These are phyloP conservation scores for Trametes villosa DNA, from an alignment of 768 basidiomycete genomes.

Conservation along the genomic window DNA sequence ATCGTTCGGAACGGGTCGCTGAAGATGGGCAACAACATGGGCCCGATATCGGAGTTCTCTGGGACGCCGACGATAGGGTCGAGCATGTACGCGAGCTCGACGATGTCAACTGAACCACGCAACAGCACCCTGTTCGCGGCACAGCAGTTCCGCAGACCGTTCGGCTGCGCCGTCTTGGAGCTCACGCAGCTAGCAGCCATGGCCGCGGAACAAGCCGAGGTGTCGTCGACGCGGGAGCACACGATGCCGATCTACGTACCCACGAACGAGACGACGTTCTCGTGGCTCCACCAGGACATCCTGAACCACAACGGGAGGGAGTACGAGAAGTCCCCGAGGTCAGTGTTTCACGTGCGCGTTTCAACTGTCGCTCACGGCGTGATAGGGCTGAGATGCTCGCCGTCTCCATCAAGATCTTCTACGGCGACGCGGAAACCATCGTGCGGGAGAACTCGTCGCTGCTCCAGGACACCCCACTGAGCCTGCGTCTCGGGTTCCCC, in stretches of 20 bases:
- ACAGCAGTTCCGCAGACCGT: conserved; percentile 76
- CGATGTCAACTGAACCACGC: conserved; percentile 15
- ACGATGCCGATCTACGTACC: conserved; percentile 89
- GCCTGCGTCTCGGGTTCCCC: conserved; percentile 89
- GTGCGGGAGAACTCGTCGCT: conserved; percentile 84
- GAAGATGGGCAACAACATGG: conserved; percentile 66
- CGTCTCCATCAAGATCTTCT: conserved; percentile 83
- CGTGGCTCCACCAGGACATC: conserved; percentile 95
- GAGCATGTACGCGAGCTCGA: neutral
- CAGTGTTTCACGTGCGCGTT: conserved; percentile 27
- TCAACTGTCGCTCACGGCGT: conserved; percentile 9
- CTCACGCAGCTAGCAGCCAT: conserved; percentile 75
- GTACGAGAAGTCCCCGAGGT: conserved; percentile 84
- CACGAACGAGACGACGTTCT: conserved; percentile 81
- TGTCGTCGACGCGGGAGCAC: conserved; percentile 71
- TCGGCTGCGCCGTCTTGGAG: conserved; percentile 95
- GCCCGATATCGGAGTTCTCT: conserved; percentile 51
- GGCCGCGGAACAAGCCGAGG: conserved; percentile 63
- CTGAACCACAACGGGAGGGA: conserved; percentile 79
- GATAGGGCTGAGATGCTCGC: conserved; percentile 84
- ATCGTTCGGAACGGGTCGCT: conserved; percentile 88
- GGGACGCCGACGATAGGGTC: conserved; percentile 34
- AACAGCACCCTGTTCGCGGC: conserved; percentile 40
- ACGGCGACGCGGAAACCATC: conserved; percentile 77
- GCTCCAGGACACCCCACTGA: conserved; percentile 79